phyloP scores from a whole-genome alignment of 2,329 filamentous ascomycete genomes.

The Madurella mycetomatis region DNA sequence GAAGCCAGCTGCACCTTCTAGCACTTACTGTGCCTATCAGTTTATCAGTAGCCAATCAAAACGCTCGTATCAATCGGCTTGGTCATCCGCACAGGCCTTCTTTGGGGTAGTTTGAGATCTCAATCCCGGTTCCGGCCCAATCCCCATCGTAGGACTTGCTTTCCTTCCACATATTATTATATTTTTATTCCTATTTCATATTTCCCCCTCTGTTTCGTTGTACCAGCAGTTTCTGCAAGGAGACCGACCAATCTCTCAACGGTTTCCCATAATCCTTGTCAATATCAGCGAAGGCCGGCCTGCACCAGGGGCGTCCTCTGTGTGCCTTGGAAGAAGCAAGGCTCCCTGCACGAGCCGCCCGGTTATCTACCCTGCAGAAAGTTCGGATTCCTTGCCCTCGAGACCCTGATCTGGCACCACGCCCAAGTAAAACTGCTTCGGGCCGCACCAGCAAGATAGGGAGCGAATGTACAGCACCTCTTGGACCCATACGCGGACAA shows the following conservation, averaged over 20 bases:
- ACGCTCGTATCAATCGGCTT: too few species aligned
- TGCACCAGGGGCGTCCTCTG: background rate
- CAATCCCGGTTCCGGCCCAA: conserved; percentile 17
- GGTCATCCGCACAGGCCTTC: conserved; percentile 3
- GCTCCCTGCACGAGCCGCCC: background rate
- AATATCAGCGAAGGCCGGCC: background rate
- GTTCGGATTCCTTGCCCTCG: background rate
- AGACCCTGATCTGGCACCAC: background rate
- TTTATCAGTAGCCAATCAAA: background rate
- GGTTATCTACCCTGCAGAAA: background rate
- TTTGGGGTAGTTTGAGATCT: conserved; percentile 10
- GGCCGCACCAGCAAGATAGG: background rate
- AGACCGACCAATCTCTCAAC: too few species aligned
- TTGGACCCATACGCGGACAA: background rate
- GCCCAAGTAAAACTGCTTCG: background rate
- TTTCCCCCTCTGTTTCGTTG: too few species aligned
- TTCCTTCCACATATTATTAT: background rate
- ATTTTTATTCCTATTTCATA: background rate
- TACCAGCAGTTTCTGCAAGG: too few species aligned
- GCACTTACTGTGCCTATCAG: too few species aligned
- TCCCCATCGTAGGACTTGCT: conserved; percentile 2
- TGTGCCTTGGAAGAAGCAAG: conserved; percentile 4
- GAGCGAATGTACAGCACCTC: background rate
- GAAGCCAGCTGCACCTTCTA: too few species aligned
- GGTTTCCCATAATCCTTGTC: background rate